Conservation (phyloP, 192 early-diverging fungal genomes). For the Oehlia diaphana region DNA sequence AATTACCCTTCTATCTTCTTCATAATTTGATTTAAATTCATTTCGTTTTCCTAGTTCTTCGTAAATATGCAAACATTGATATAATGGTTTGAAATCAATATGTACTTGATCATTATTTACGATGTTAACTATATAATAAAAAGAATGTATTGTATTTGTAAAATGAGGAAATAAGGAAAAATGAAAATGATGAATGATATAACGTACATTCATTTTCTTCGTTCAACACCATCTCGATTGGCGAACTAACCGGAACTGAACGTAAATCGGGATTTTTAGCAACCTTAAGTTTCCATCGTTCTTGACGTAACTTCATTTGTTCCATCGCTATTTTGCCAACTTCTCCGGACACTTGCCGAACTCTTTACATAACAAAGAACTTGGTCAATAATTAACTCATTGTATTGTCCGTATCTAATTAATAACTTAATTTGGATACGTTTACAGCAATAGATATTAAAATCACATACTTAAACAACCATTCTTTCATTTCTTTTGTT, state of each 20-base stretch:
- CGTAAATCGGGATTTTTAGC: conserved; percentile 46
- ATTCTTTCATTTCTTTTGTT: conserved; percentile 84
- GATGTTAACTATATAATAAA: conserved; percentile 50
- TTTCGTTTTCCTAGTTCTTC: conserved; percentile 86
- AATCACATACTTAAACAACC: conserved; percentile 75
- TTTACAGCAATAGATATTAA: too few relatives aligned
- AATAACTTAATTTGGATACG: background rate
- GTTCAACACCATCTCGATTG: conserved; percentile 79
- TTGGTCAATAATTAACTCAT: too few relatives aligned
- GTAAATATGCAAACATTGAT: conserved; percentile 95
- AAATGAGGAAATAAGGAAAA: background rate
- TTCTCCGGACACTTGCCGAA: conserved; percentile 77
- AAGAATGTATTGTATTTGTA: background rate
- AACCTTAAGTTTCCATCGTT: conserved; percentile 52
- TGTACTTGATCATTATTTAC: conserved; percentile 69
- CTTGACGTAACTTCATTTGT: conserved; percentile 70
- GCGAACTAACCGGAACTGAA: conserved; percentile 66
- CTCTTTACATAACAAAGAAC: conserved; percentile 37
- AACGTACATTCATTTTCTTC: conserved; percentile 74
- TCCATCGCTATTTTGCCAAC: conserved; percentile 86
- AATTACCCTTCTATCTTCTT: conserved; percentile 80
- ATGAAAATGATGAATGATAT: background rate
- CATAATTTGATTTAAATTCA: conserved; percentile 85
- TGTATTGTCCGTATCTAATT: background rate
- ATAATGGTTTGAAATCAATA: conserved; percentile 93